A percentile compares a stretch with the other conserved stretches of the same genome.
Evolutionary conservation across 2,329 filamentous ascomycete species (phyloP).

Genomic region (Fusarium dimerum): DNA sequence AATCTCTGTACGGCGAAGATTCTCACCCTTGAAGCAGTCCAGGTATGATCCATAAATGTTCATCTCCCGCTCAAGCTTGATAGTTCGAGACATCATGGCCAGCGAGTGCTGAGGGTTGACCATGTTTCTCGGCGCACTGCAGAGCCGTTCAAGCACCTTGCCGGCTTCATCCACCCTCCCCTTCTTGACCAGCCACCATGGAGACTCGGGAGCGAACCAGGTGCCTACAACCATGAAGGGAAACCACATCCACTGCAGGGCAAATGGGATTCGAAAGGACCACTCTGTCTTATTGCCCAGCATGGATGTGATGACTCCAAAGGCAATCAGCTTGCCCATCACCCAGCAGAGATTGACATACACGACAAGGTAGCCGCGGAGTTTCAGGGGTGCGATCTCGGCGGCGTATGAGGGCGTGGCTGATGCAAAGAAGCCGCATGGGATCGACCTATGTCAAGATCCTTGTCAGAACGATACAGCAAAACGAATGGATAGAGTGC

Average conservation of each 20-base stretch:
- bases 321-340: conserved; percentile 42
- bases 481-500: too few species aligned
- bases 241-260: conserved; percentile 40
- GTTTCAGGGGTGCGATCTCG: conserved; percentile 43
- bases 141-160: too few species aligned
- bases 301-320: conserved; percentile 37
- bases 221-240: conserved; percentile 30
- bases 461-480: too few species aligned
- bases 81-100: conserved; percentile 16
- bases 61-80: conserved; percentile 11
- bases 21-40: conserved; percentile 48
- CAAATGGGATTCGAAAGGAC: conserved; percentile 40
- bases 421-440: conserved; percentile 6
- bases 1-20: conserved; percentile 46
- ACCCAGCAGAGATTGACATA: conserved; percentile 47
- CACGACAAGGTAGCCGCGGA: conserved; percentile 43
- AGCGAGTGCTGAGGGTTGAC: conserved; percentile 13
- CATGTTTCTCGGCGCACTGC: neutral
- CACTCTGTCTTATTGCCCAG: conserved; percentile 30
- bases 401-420: conserved; percentile 30
- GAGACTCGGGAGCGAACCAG: conserved; percentile 35
- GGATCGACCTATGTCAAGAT: conserved; percentile 19
- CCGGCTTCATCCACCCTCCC: conserved; percentile 1
- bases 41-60: conserved; percentile 29
- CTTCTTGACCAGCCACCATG: conserved; percentile 35